Percentiles rank a stretch among this genome's conserved stretches.
phyloP scores from a whole-genome alignment of 2,329 filamentous ascomycete genomes.

The Intubia oerlemansii region DNA sequence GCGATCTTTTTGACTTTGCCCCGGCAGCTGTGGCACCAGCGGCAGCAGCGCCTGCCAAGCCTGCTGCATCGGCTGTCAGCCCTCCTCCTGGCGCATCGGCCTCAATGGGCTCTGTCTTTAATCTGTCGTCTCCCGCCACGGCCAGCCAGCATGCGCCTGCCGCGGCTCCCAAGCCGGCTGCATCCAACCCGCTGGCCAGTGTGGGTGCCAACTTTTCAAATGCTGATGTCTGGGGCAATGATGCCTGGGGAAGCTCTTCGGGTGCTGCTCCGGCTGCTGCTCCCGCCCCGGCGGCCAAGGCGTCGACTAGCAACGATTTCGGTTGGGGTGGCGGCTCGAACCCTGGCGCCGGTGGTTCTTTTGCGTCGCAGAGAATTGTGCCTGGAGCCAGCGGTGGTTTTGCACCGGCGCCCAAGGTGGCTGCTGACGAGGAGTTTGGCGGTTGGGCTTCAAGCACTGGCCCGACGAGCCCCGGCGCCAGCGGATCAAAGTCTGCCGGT shows the following conservation, averaged over 20 bases:
- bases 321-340: conserved; percentile 26
- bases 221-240: conserved; percentile 73
- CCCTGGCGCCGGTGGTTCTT: conserved; percentile 16
- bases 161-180: conserved; percentile 20
- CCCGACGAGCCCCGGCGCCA: conserved; percentile 17
- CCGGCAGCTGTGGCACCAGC: conserved; percentile 23
- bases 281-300: conserved; percentile 12
- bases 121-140: conserved; percentile 38
- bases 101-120: conserved; percentile 53
- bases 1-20: conserved; percentile 65
- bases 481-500: conserved; percentile 26
- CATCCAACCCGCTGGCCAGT: too few relatives aligned
- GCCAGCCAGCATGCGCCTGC: too few relatives aligned
- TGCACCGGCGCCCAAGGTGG: conserved; percentile 43
- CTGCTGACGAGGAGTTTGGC: conserved; percentile 86
- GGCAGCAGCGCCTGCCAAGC: conserved; percentile 19
- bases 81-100: conserved; percentile 20
- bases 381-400: conserved; percentile 44
- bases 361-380: conserved; percentile 38
- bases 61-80: conserved; percentile 15
- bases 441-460: conserved; percentile 63
- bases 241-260: conserved; percentile 46
- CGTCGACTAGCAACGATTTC: conserved; percentile 34
- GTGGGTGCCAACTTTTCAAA: too few relatives aligned
- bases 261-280: conserved; percentile 13